A percentile compares a stretch with the other conserved stretches of the same genome.
Conservation (phyloP, 1,284 basidiomycete genomes). For the Mycosarcoma maydis region DNA sequence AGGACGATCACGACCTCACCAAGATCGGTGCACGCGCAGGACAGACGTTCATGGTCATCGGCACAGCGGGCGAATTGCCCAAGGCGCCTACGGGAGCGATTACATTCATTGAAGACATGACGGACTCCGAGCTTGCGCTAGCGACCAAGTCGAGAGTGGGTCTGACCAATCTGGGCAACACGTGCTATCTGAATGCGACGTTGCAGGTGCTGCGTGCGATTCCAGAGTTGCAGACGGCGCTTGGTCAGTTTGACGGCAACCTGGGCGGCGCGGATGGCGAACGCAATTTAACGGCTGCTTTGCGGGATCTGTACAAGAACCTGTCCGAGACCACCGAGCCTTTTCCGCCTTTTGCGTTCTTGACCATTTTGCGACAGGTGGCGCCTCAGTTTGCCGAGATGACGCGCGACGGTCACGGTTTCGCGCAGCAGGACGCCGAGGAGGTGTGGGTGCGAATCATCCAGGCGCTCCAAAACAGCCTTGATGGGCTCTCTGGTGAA, state of each 20-base stretch:
- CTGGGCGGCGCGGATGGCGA: slow-evolving; percentile 65
- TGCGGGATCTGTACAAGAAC: slow-evolving; percentile 78
- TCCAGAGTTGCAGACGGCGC: slow-evolving; percentile 78
- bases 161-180: slow-evolving; percentile 74
- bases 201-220: slow-evolving; percentile 90
- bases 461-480: slow-evolving; percentile 76
- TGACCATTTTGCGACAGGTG: slow-evolving; percentile 76
- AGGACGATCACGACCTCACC: slow-evolving; percentile 83
- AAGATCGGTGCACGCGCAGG: slow-evolving; percentile 80
- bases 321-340: slow-evolving; percentile 82
- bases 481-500: slow-evolving; percentile 65
- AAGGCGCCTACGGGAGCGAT: slow-evolving; percentile 81
- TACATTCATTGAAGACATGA: slow-evolving; percentile 88
- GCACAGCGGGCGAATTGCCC: slow-evolving; percentile 88
- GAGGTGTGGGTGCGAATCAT: slow-evolving; percentile 90
- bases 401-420: slow-evolving; percentile 69
- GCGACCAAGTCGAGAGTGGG: slow-evolving; percentile 69
- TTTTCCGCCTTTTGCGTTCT: slow-evolving; percentile 79
- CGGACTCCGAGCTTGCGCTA: slow-evolving; percentile 80
- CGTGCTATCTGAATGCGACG: slow-evolving; percentile 95
- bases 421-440: slow-evolving; percentile 95
- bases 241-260: slow-evolving; percentile 45
- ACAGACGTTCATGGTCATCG: slow-evolving; percentile 68
- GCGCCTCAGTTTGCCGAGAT: slow-evolving; percentile 92
- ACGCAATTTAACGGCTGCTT: slow-evolving; percentile 69